Evolutionary conservation across 1,284 basidiomycete genomes (phyloP), one percentile per base, ranked within the genome.

Genomic region (Hemileccinum hortonii): DNA sequence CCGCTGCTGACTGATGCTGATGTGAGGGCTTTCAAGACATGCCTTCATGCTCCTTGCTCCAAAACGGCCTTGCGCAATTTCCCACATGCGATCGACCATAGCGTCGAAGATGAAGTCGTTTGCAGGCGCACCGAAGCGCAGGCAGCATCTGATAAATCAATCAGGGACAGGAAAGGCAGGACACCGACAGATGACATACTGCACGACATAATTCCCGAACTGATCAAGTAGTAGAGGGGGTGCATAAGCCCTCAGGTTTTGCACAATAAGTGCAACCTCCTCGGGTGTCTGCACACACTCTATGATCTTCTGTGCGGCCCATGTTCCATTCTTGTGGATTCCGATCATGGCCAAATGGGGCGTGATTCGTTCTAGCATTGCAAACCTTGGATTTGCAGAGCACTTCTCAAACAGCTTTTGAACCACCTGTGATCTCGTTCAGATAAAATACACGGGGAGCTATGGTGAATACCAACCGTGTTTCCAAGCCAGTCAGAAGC

Each of bases 401-500:
- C 92, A 93, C 60, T 84, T 87, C 72, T 98, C 96, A 62, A 98
- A 99, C 26, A 99, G 76, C 72, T 98, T 96, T 76, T 97, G 94
- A n/a, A 97, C 89, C 56, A 93, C 86, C 86, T 90, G 44, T 32
- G 38, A 22, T 39, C 54, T 42, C 33, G 54, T 44, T 53, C 42
- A 57, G 59, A 65, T 45, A 57, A 51, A 37, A 53, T 33, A 51
- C 19, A 53, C 35, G 32, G n/a, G n/a, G 26, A 50, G 10, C 2
- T 30, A 19, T 22, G 29, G 35, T 10, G 21, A 45, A 54, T 18
- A 74, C 82, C 68, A 67, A 95, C 90, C 49, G 96, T 99, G 68
- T 99, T 99, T 55, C 97, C 97, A 60, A 99, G 90, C 86, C 97
- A 99, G 71, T 99, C 95, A 38, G 92, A 93, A n/a, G 95, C 88